These are phyloP conservation scores for Malassezia brasiliensis DNA, from an alignment of 1,284 basidiomycete species.

Conservation along the genomic window DNA sequence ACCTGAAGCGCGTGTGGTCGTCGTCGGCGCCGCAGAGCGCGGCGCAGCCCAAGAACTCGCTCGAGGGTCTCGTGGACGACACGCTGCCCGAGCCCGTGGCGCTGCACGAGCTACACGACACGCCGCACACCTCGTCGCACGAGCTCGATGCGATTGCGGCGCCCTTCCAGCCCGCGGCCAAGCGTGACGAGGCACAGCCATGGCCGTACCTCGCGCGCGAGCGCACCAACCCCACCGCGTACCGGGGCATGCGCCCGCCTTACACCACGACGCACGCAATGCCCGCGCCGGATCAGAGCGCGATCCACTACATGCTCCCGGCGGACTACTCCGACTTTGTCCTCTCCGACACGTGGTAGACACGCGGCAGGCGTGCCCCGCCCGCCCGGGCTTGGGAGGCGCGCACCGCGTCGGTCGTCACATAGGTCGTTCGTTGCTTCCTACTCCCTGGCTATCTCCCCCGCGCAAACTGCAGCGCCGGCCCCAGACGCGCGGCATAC, in stretches of 20 bases:
- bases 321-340: slow-evolving; percentile 19
- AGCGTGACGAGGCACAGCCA: not conserved
- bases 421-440: too few relatives aligned
- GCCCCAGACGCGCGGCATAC: not conserved
- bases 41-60: slow-evolving; percentile 5
- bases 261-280: not conserved
- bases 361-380: too few relatives aligned
- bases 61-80: slow-evolving; percentile 6
- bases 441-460: not conserved
- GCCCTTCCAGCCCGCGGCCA: not conserved
- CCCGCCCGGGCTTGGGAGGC: too few relatives aligned
- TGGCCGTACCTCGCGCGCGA: not conserved
- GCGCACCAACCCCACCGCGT: not conserved
- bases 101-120: not conserved
- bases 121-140: not conserved
- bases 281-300: not conserved
- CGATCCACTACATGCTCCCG: not conserved
- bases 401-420: too few relatives aligned
- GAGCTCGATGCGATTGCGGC: slow-evolving; percentile 5
- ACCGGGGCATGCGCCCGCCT: not conserved
- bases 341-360: slow-evolving; percentile 15
- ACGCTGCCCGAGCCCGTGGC: not conserved
- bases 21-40: not conserved
- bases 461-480: slow-evolving; percentile 2
- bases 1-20: slow-evolving; percentile 9